A percentile compares a stretch with the other conserved stretches of the same genome.
These are phyloP conservation scores for Calonectria crousiana DNA, from an alignment of 2,329 filamentous ascomycete species.

Conservation along the genomic window DNA sequence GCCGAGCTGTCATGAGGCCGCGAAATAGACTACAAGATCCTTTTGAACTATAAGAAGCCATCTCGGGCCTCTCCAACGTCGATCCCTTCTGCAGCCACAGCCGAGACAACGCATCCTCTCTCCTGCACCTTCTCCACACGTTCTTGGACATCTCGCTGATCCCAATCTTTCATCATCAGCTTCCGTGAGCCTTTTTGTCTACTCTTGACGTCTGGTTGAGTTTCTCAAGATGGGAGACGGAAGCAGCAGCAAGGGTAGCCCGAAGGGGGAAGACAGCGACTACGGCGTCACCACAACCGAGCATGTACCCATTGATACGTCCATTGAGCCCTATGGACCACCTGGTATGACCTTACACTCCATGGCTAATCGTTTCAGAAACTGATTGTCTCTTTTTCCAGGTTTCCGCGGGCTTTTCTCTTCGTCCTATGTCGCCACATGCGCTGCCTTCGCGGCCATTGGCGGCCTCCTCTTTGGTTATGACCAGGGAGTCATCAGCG, in stretches of 20 bases:
- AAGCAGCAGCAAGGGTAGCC: background rate
- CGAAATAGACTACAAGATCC: background rate
- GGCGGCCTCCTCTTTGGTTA: slow-evolving; percentile 56
- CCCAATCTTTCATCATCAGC: background rate
- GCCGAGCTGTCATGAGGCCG: background rate
- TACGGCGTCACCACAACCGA: background rate
- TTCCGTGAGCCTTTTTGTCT: background rate
- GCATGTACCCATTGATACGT: background rate
- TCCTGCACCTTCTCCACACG: background rate
- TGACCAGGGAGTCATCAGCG: slow-evolving; percentile 55
- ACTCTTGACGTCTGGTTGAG: background rate
- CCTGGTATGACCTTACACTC: slow-evolving; percentile 27
- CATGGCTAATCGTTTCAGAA: background rate
- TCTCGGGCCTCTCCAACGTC: slow-evolving; percentile 1
- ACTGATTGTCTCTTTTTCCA: slow-evolving; percentile 4
- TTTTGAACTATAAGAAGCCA: background rate
- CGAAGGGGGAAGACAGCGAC: background rate
- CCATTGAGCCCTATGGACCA: slow-evolving; percentile 40
- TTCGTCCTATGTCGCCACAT: slow-evolving; percentile 48
- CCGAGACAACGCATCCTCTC: background rate
- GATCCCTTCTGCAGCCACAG: background rate
- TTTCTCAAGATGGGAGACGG: background rate
- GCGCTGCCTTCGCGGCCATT: slow-evolving; percentile 49
- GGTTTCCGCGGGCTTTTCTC: slow-evolving; percentile 48
- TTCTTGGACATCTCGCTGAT: background rate